Base-by-base conservation (phyloP, 305 asterid genomes). In the Caryopteris hybrid region DNA sequence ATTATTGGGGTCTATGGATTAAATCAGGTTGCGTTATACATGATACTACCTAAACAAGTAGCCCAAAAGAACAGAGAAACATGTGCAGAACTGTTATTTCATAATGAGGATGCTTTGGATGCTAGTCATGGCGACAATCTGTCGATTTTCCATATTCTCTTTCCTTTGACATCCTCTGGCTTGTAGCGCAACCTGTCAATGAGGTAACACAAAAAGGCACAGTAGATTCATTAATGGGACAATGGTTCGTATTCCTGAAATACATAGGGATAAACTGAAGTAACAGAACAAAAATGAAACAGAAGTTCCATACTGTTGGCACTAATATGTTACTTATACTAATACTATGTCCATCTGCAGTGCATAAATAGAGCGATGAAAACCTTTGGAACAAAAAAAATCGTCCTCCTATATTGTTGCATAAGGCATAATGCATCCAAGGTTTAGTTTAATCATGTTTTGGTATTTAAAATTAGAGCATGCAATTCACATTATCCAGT, bases 111-210 rank as follows among this genome's bases (percentile, higher is more conserved):
- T 60, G 71, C 69, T 2, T 52, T 52, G 53, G 65, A 69, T 76
- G 61, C 76, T 74, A 81, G 88, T 83, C 85, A 86, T 46, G 98
- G 98, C 65, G 96, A 85, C 82, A 87, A 58, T 79, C 94, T 84
- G 42, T 83, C 91, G 4, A 88, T 77, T 79, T 77, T 85, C 98
- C 97, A 92, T 12, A 22, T 76, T 74, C 70, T 82, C 66, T 65
- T 87, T 54, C 89, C 98, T 38, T 80, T 80, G 1, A 67, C 46
- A 56, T 73, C 83, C 64, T 70, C 70, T 0, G 74, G 84, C 52
- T 65, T 64, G 71, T 90, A 92, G 22, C 88, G 79, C 77, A 90
- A 66, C 89, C 97, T 88, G 88, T 57, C 60, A 53, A 77, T 7
- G 29, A 63, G 52, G 72, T 8, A 56, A 71, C 39, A 61, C 54